Conservation (phyloP, 208 protist genomes). For the Trypanosoma avium region DNA sequence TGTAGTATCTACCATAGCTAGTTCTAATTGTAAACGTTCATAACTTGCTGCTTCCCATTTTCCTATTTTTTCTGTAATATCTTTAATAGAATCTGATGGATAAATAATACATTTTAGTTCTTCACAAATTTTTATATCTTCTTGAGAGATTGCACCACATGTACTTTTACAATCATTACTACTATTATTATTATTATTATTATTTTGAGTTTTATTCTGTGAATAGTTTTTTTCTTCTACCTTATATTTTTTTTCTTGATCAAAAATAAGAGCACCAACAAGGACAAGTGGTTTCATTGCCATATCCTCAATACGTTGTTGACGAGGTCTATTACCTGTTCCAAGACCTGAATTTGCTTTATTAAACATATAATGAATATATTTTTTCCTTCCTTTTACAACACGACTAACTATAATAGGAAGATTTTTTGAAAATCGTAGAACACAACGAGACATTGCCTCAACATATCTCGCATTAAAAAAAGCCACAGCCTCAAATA, state of each 20-base stretch:
- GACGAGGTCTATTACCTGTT: constrained; percentile 44
- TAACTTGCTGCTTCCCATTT: constrained; percentile 82
- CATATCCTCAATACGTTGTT: constrained; percentile 85
- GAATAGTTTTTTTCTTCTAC: neutral
- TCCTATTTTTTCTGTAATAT: constrained; percentile 68
- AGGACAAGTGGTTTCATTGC: constrained; percentile 87
- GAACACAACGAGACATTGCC: constrained; percentile 64
- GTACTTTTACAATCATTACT: constrained; percentile 37
- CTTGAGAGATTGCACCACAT: constrained; percentile 46
- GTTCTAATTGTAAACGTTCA: constrained; percentile 71
- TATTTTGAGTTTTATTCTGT: neutral
- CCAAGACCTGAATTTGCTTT: constrained; percentile 50
- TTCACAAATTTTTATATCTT: constrained; percentile 53
- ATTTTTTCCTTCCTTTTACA: constrained; percentile 59
- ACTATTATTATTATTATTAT: constrained; percentile 1
- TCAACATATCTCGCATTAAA: constrained; percentile 74
- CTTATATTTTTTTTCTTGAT: constrained; percentile 16
- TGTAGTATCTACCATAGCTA: constrained; percentile 71
- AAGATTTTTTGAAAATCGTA: constrained; percentile 79
- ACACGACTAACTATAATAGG: constrained; percentile 80
- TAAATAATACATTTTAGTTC: constrained; percentile 76
- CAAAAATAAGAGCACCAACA: constrained; percentile 77
- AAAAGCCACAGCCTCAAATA: constrained; percentile 83
- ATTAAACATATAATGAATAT: constrained; percentile 41
- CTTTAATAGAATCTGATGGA: constrained; percentile 67